phyloP scores from a whole-genome alignment of 1,139 yeast genomes.

The Zhuliangozyma parablackwelliae region DNA sequence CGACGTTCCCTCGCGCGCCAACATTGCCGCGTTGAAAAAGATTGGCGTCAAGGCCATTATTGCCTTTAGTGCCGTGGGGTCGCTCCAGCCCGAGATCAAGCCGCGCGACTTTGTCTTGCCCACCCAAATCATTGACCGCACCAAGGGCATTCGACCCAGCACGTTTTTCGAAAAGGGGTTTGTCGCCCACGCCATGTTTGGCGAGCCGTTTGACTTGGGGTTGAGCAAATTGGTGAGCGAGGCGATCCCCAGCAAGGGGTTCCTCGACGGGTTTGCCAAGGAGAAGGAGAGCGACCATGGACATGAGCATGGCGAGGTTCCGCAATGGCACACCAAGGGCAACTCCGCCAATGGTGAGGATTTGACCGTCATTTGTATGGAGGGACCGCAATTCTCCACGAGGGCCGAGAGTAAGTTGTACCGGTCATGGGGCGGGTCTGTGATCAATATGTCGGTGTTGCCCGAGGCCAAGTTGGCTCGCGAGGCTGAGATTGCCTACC shows the following conservation, averaged over 20 bases:
- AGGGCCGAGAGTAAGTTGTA: slow-evolving; percentile 94
- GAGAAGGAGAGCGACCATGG: slow-evolving; percentile 5
- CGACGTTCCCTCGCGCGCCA: slow-evolving; percentile 89
- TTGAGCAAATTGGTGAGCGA: slow-evolving; percentile 64
- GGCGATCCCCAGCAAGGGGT: slow-evolving; percentile 46
- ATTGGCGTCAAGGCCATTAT: slow-evolving; percentile 83
- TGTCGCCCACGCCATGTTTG: slow-evolving; percentile 96
- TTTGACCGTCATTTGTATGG: slow-evolving; percentile 90
- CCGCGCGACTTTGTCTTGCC: slow-evolving; percentile 96
- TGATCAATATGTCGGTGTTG: slow-evolving; percentile 91
- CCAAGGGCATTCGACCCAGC: slow-evolving; percentile 88
- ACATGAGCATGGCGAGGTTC: slow-evolving; percentile 17
- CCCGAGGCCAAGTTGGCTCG: slow-evolving; percentile 96
- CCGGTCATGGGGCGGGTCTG: slow-evolving; percentile 87
- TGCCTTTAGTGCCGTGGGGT: slow-evolving; percentile 96
- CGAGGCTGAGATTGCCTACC: slow-evolving; percentile 95
- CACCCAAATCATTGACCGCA: slow-evolving; percentile 91
- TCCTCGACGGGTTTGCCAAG: slow-evolving; percentile 47
- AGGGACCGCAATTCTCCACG: slow-evolving; percentile 97
- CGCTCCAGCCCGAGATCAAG: slow-evolving; percentile 78
- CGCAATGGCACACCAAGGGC: slow-evolving; percentile 53
- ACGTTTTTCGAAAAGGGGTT: slow-evolving; percentile 90
- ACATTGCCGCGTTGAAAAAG: slow-evolving; percentile 89
- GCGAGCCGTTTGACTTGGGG: slow-evolving; percentile 87
- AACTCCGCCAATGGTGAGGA: slow-evolving; percentile 47